A percentile compares a stretch with the other conserved stretches of the same genome.
phyloP scores from a whole-genome alignment of 805 yeast genomes.

The Metschnikowia shivogae region DNA sequence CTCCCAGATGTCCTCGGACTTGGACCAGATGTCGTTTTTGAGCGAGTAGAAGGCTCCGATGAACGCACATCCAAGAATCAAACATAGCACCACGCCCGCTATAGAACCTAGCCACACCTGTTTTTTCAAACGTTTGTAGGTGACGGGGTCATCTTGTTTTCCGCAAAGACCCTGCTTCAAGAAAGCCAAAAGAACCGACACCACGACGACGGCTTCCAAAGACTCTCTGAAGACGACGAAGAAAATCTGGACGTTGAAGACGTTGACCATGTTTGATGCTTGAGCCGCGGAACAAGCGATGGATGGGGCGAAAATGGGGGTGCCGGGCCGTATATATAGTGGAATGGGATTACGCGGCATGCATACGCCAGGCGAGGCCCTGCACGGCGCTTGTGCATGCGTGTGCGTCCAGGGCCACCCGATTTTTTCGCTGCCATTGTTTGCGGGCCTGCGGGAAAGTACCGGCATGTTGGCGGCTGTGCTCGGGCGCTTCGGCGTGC shows the following conservation, averaged over 20 bases:
- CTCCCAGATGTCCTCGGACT: conserved; percentile 94
- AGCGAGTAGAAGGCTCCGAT: conserved; percentile 88
- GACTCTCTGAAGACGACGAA: conserved; percentile 92
- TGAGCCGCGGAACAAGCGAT: background rate
- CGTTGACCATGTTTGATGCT: conserved; percentile 39
- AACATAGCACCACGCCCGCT: conserved; percentile 71
- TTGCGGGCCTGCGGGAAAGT: too few relatives aligned
- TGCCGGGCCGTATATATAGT: background rate
- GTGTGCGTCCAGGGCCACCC: background rate
- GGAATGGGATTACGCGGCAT: background rate
- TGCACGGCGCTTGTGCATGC: background rate
- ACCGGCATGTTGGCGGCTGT: too few relatives aligned
- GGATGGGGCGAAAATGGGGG: background rate
- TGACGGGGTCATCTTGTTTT: conserved; percentile 40
- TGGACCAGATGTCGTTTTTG: conserved; percentile 78
- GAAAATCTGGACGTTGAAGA: conserved; percentile 71
- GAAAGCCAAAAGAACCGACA: conserved; percentile 88
- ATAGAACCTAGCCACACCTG: conserved; percentile 87
- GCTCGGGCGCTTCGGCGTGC: background rate
- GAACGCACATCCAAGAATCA: conserved; percentile 84
- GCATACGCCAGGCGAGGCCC: background rate
- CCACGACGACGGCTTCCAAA: conserved; percentile 85
- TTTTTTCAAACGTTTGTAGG: conserved; percentile 56
- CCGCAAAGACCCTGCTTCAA: conserved; percentile 80
- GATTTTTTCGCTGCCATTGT: too few relatives aligned